phyloP scores from a whole-genome alignment of 1,284 basidiomycete genomes.

The Bjerkandera adusta region DNA sequence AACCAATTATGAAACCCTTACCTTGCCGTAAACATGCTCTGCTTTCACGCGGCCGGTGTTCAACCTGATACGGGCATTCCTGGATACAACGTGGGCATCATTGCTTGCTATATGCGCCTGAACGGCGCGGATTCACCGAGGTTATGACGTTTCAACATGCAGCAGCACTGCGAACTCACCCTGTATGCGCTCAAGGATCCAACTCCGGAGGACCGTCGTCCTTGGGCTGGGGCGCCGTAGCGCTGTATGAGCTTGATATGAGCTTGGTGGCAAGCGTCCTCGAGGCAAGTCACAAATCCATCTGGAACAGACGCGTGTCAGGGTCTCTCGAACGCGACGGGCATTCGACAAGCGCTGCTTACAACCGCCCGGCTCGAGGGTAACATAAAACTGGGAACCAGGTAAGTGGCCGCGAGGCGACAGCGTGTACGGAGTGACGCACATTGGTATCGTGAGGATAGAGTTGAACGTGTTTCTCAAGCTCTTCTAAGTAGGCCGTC shows the following conservation, averaged over 20 bases:
- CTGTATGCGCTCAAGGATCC: constrained; percentile 44
- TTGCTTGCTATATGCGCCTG: constrained; percentile 1
- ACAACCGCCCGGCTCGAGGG: constrained; percentile 35
- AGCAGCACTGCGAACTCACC: constrained; percentile 28
- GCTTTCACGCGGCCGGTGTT: too few relatives aligned
- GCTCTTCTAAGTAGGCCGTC: constrained; percentile 35
- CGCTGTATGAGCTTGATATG: constrained; percentile 33
- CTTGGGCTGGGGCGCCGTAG: constrained; percentile 34
- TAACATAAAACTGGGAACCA: constrained; percentile 34
- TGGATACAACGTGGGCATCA: background rate
- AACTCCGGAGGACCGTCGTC: constrained; percentile 39
- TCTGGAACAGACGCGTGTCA: constrained; percentile 28
- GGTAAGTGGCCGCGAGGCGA: constrained; percentile 12
- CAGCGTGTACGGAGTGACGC: constrained; percentile 16
- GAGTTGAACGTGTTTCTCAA: constrained; percentile 32
- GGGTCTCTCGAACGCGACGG: constrained; percentile 4
- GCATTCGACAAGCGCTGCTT: constrained; percentile 33
- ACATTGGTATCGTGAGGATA: constrained; percentile 40
- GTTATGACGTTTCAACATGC: background rate
- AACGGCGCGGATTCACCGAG: background rate
- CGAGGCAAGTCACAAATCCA: constrained; percentile 42
- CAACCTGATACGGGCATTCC: too few relatives aligned
- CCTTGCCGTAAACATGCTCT: too few relatives aligned
- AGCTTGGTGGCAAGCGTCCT: constrained; percentile 38
- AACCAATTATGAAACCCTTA: too few relatives aligned